Evolutionary conservation across 2,329 filamentous ascomycete species (phyloP).

Genomic region (Nannizziopsis arthrosporioides): DNA sequence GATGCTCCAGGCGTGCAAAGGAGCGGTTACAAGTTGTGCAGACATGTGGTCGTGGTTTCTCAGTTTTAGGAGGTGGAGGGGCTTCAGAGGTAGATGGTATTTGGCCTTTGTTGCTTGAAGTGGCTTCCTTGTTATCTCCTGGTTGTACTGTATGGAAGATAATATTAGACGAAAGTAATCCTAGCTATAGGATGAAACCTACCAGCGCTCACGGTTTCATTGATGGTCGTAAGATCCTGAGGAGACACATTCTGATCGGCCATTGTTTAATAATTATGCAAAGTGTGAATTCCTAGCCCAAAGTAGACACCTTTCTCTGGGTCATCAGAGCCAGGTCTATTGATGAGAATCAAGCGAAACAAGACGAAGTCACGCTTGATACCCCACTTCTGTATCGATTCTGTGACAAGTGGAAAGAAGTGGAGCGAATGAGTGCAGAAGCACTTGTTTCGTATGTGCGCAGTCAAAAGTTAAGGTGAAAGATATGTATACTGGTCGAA

Average conservation of each 20-base stretch:
- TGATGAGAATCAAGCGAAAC: background rate
- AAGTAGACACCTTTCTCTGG: background rate
- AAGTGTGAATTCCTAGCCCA: background rate
- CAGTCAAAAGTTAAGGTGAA: background rate
- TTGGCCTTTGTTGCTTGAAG: background rate
- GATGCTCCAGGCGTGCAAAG: conserved; percentile 87
- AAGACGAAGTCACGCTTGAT: background rate
- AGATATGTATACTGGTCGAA: too few species aligned
- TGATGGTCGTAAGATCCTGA: conserved; percentile 33
- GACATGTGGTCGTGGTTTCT: conserved; percentile 91
- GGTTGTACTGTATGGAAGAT: conserved; percentile 11
- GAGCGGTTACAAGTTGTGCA: conserved; percentile 84
- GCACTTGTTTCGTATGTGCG: background rate
- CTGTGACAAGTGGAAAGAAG: background rate
- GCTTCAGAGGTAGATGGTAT: conserved; percentile 12
- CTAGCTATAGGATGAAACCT: conserved; percentile 18
- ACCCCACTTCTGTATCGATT: background rate
- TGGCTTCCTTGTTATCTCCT: conserved; percentile 4
- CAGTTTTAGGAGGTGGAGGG: conserved; percentile 59
- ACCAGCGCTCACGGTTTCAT: conserved; percentile 32
- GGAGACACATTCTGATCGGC: conserved; percentile 26
- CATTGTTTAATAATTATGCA: conserved; percentile 20
- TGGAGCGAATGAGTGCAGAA: background rate
- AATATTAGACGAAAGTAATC: conserved; percentile 11
- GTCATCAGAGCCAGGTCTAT: background rate